A percentile compares a stretch with the other conserved stretches of the same genome.
Evolutionary conservation across 1,284 basidiomycete genomes (phyloP).

Genomic region (Clitocybe nebularis): DNA sequence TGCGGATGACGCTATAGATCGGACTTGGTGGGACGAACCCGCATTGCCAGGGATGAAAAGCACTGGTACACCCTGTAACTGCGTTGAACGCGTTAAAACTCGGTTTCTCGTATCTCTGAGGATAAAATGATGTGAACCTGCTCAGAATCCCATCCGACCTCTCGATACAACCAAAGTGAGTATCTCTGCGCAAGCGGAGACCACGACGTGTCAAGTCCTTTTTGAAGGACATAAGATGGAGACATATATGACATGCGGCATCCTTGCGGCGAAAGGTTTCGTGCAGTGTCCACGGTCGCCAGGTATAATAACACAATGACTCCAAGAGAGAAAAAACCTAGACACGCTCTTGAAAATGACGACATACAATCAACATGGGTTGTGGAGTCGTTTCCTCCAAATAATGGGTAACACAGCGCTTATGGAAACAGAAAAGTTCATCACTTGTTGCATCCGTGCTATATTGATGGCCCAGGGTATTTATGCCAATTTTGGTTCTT

Average conservation of each 20-base stretch:
- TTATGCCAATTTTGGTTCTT: too few relatives aligned
- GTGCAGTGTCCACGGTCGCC: constrained; percentile 35
- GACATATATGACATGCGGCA: constrained; percentile 99
- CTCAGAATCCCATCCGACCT: constrained; percentile 77
- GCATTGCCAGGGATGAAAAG: constrained; percentile 98
- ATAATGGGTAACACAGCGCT: too few relatives aligned
- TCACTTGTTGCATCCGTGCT: too few relatives aligned
- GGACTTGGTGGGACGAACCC: constrained; percentile 90
- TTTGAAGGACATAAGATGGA: constrained; percentile 79
- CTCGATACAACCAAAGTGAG: constrained; percentile 87
- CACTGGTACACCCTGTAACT: constrained; percentile 61
- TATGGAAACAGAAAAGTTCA: too few relatives aligned
- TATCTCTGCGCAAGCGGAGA: constrained; percentile 73
- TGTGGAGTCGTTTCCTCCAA: too few relatives aligned
- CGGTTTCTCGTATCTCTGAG: not conserved
- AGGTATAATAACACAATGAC: constrained; percentile 32
- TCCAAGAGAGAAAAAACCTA: constrained; percentile 27
- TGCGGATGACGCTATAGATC: constrained; percentile 92
- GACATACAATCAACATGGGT: too few relatives aligned
- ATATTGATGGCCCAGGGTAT: too few relatives aligned
- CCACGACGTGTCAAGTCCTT: constrained; percentile 60
- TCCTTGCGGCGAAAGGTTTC: constrained; percentile 70
- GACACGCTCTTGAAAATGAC: constrained; percentile 8
- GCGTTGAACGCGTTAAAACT: not conserved
- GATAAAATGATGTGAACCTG: constrained; percentile 42